These are phyloP conservation scores for Sherardia arvensis DNA, from an alignment of 257 asterid genomes.

Conservation along the genomic window DNA sequence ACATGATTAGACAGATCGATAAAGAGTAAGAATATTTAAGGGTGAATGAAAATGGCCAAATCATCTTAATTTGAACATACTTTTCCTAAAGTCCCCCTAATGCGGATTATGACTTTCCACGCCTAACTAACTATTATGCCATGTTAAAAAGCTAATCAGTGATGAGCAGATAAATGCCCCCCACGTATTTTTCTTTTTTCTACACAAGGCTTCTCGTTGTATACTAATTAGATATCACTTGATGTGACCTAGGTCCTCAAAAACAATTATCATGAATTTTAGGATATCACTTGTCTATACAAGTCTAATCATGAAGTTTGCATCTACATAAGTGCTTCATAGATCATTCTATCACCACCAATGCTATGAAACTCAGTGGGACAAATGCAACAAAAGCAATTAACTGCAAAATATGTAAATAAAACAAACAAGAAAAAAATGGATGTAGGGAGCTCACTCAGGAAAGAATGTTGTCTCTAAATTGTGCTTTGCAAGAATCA, in stretches of 20 bases:
- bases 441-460: neutral
- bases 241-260: neutral
- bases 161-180: neutral
- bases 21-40: neutral
- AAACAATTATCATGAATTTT: neutral
- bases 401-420: neutral
- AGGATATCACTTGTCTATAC: neutral
- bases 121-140: neutral
- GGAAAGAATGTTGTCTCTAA: neutral
- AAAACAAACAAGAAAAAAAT: too few relatives aligned
- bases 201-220: too few relatives aligned
- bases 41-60: neutral
- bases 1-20: neutral
- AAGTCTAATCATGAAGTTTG: neutral
- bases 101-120: neutral
- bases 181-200: neutral
- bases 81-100: neutral
- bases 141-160: neutral
- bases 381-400: neutral
- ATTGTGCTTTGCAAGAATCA: neutral
- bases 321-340: neutral
- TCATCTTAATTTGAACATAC: neutral
- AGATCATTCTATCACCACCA: neutral
- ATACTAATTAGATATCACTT: neutral
- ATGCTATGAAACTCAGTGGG: conserved; percentile 5